Evolutionary conservation across 208 protist genomes (phyloP).

Genomic region (Leishmania arabica): DNA sequence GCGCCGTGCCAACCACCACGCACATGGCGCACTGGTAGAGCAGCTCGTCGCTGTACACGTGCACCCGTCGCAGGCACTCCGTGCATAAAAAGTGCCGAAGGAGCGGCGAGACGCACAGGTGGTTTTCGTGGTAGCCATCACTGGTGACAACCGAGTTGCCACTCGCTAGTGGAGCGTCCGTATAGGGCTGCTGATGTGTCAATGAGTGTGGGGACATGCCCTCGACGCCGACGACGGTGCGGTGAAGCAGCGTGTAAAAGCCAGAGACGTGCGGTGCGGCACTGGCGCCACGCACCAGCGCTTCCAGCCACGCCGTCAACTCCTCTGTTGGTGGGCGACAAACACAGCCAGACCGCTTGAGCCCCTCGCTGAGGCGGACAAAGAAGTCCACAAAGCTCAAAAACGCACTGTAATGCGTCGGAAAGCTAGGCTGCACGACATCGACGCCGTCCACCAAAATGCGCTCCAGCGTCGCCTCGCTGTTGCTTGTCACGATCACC

Average conservation of each 20-base stretch:
- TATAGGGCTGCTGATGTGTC: not conserved
- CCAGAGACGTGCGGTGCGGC: conserved; percentile 37
- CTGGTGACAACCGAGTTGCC: not conserved
- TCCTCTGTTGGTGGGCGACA: not conserved
- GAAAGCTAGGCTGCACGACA: not conserved
- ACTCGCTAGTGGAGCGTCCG: not conserved
- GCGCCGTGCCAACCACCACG: conserved; percentile 13
- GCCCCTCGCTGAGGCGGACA: conserved; percentile 3
- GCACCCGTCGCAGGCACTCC: conserved; percentile 13
- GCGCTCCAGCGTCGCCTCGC: not conserved
- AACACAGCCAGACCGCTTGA: not conserved
- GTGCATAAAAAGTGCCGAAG: not conserved
- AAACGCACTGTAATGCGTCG: conserved; percentile 14
- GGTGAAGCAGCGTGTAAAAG: conserved; percentile 47
- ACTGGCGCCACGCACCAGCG: conserved; percentile 13
- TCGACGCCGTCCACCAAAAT: conserved; percentile 5
- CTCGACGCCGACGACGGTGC: conserved; percentile 20
- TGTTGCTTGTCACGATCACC: not conserved
- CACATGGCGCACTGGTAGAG: conserved; percentile 51
- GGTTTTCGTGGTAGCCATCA: not conserved
- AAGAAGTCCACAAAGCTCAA: conserved; percentile 20
- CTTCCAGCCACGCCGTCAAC: conserved; percentile 5
- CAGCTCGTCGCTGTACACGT: conserved; percentile 42
- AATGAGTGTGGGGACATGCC: not conserved
- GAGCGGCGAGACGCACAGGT: not conserved